Evolutionary conservation across 148 eudicot genomes (phyloP).

Genomic region (Pouteria glomerata): DNA sequence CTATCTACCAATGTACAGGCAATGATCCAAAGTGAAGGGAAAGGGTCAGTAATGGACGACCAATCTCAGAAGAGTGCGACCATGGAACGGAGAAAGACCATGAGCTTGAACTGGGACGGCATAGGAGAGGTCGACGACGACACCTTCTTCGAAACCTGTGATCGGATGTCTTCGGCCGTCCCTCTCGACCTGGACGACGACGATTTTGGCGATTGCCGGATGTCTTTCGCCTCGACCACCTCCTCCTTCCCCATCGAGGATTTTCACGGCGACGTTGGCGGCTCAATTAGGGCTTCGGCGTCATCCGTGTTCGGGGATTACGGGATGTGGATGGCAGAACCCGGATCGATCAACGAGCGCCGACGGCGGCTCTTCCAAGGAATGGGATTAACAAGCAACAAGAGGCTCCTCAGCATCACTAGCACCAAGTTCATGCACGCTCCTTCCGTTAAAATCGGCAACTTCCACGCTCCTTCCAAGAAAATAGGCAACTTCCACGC

Average conservation of each 20-base stretch:
- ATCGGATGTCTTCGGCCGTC: constrained; percentile 54
- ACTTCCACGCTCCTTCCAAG: too few species aligned
- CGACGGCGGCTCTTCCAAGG: constrained; percentile 65
- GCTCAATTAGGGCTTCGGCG: background rate
- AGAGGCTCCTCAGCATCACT: constrained; percentile 36
- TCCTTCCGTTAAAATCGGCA: too few species aligned
- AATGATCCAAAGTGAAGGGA: background rate
- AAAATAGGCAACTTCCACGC: too few species aligned
- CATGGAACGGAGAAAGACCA: constrained; percentile 49
- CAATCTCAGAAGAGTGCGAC: constrained; percentile 5
- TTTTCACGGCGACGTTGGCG: too few species aligned
- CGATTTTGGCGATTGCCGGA: constrained; percentile 54
- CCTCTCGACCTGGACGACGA: constrained; percentile 43
- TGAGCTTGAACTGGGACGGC: constrained; percentile 77
- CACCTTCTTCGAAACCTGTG: constrained; percentile 61
- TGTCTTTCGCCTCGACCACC: constrained; percentile 49
- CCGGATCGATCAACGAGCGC: constrained; percentile 66
- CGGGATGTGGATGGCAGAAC: constrained; percentile 77
- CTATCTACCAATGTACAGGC: constrained; percentile 15
- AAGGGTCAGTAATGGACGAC: too few species aligned
- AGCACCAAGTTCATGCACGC: constrained; percentile 25
- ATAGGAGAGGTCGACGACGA: constrained; percentile 61
- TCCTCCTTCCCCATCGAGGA: too few species aligned
- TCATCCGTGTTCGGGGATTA: constrained; percentile 35
- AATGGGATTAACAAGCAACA: constrained; percentile 79